A percentile compares a stretch with the other conserved stretches of the same genome.
These are phyloP conservation scores for Aureobasidium pullulans DNA, from an alignment of 2,329 filamentous ascomycete species.

Conservation along the genomic window DNA sequence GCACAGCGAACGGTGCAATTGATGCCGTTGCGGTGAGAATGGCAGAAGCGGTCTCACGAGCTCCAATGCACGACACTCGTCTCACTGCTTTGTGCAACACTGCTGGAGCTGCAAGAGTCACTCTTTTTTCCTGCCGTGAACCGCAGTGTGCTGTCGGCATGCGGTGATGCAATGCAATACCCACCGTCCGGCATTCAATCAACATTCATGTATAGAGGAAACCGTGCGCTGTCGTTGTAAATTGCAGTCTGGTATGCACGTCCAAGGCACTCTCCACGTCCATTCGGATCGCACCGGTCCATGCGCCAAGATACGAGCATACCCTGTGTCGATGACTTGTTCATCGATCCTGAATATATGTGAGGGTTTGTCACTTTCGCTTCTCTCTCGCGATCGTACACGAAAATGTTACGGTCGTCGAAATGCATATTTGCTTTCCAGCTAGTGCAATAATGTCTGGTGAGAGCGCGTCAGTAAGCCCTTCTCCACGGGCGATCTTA, in stretches of 20 bases:
- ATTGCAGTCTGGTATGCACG: conserved; percentile 2
- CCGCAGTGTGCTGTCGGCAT: background rate
- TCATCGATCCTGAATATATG: background rate
- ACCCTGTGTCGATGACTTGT: background rate
- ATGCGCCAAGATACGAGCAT: background rate
- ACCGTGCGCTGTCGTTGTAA: conserved; percentile 1
- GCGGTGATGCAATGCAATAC: conserved; percentile 5
- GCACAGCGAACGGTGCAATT: background rate
- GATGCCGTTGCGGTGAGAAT: background rate
- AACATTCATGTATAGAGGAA: background rate
- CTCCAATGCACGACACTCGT: conserved; percentile 6
- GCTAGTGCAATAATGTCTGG: too few species aligned
- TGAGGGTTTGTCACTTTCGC: too few species aligned
- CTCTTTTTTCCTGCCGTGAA: background rate
- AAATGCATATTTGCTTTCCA: too few species aligned
- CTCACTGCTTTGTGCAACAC: background rate
- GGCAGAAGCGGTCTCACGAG: background rate
- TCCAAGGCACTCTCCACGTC: background rate
- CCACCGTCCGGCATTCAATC: background rate
- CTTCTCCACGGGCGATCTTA: too few species aligned
- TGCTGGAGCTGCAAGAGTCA: background rate
- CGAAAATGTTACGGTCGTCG: too few species aligned
- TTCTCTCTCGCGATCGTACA: too few species aligned
- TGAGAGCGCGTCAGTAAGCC: too few species aligned
- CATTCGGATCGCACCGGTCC: conserved; percentile 2